Evolutionary conservation across 441 rosid genomes (phyloP).

Genomic region (Erodium moschatum): DNA sequence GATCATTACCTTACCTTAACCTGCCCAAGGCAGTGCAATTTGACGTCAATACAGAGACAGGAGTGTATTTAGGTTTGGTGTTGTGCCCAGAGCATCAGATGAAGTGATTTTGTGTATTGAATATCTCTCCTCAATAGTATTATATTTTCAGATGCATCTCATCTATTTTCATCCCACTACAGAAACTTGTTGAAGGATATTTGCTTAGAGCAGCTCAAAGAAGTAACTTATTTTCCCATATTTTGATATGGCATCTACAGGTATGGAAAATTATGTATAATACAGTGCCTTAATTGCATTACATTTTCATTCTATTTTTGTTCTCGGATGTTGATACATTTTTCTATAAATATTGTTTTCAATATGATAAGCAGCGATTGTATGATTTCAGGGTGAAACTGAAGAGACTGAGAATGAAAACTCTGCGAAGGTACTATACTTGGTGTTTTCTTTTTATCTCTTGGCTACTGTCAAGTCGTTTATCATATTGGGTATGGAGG

Average conservation of each 20-base stretch:
- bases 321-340: constrained; percentile 15
- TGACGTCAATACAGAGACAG: too few relatives aligned
- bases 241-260: constrained; percentile 95
- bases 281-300: neutral
- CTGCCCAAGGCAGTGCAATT: too few relatives aligned
- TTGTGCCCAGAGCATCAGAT: too few relatives aligned
- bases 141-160: neutral
- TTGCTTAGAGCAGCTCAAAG: constrained; percentile 91
- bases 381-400: constrained; percentile 72
- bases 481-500: too few relatives aligned
- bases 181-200: constrained; percentile 93
- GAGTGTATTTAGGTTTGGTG: too few relatives aligned
- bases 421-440: constrained; percentile 46
- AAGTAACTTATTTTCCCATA: constrained; percentile 91
- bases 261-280: constrained; percentile 31
- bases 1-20: too few relatives aligned
- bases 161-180: constrained; percentile 26
- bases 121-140: neutral
- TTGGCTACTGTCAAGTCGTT: too few relatives aligned
- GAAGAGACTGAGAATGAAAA: constrained; percentile 63
- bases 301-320: constrained; percentile 6
- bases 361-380: constrained; percentile 14
- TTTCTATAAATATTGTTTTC: constrained; percentile 14
- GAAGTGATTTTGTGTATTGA: too few relatives aligned
- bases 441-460: neutral